A percentile compares a stretch with the other conserved stretches of the same genome.
phyloP scores from a whole-genome alignment of 2,329 filamentous ascomycete species.

The Amauroascus niger region DNA sequence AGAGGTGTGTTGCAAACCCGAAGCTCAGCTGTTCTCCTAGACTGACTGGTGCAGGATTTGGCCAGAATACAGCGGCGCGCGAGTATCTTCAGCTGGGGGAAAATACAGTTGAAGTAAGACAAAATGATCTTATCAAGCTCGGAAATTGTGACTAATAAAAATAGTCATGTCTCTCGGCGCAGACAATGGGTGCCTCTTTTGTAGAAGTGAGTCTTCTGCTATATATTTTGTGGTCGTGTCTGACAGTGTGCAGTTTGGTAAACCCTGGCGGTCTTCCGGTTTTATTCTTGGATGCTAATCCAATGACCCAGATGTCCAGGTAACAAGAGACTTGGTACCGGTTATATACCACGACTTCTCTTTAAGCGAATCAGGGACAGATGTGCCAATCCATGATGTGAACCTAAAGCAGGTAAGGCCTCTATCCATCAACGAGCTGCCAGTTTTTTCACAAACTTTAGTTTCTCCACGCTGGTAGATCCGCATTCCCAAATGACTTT shows the following conservation, averaged over 20 bases:
- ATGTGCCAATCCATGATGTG: slow-evolving; percentile 34
- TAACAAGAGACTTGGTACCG: slow-evolving; percentile 35
- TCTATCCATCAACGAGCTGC: not conserved
- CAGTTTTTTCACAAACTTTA: slow-evolving; percentile 13
- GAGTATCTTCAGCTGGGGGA: slow-evolving; percentile 32
- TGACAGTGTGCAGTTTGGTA: slow-evolving; percentile 19
- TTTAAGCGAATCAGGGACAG: slow-evolving; percentile 36
- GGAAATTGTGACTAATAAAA: not conserved
- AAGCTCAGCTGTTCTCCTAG: not conserved
- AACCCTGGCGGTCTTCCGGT: not conserved
- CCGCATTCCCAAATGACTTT: slow-evolving; percentile 5
- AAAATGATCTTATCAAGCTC: not conserved
- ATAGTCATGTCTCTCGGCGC: slow-evolving; percentile 29
- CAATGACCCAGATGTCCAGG: slow-evolving; percentile 29
- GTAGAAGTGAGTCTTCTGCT: slow-evolving; percentile 25
- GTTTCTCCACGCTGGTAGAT: slow-evolving; percentile 27
- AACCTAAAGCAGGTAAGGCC: slow-evolving; percentile 30
- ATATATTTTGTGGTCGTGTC: not conserved
- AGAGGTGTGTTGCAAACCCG: slow-evolving; percentile 21
- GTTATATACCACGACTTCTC: slow-evolving; percentile 38
- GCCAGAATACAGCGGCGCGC: slow-evolving; percentile 24
- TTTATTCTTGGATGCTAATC: slow-evolving; percentile 6
- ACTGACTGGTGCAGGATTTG: slow-evolving; percentile 16
- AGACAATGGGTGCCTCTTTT: slow-evolving; percentile 28
- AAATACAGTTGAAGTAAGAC: slow-evolving; percentile 28